These are phyloP conservation scores for Mercurialis annua DNA, from an alignment of 345 rosid genomes.

Conservation along the genomic window DNA sequence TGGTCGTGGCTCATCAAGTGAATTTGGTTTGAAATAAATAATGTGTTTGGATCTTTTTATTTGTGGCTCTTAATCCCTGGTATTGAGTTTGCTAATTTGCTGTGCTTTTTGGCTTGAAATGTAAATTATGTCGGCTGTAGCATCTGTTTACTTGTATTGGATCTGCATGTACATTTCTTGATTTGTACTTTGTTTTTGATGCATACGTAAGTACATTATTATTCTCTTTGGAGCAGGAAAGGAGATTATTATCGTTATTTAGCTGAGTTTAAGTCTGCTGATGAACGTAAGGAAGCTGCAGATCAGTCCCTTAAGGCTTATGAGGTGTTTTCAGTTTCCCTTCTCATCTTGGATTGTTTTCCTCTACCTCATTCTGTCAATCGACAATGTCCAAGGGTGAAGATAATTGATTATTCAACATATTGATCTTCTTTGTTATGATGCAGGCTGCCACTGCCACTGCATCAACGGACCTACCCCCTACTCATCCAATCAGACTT, in stretches of 20 bases:
- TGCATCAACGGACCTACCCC: conserved; percentile 31
- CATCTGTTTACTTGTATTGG: too few relatives aligned
- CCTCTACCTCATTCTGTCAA: background rate
- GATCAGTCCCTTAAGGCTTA: conserved; percentile 57
- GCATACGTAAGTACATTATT: conserved; percentile 3
- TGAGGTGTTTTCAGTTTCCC: conserved; percentile 29
- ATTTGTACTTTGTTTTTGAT: background rate
- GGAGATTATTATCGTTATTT: conserved; percentile 54
- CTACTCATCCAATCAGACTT: conserved; percentile 48
- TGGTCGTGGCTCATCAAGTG: too few relatives aligned
- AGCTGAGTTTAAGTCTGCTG: conserved; percentile 46
- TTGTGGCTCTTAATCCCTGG: too few relatives aligned
- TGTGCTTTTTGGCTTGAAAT: background rate
- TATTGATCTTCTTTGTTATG: background rate
- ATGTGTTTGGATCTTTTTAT: background rate
- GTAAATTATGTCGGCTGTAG: background rate
- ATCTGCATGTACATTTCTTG: background rate
- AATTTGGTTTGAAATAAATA: too few relatives aligned
- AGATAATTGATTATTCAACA: background rate
- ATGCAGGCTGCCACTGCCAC: conserved; percentile 44
- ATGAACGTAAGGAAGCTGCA: conserved; percentile 52
- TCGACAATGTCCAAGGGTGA: background rate
- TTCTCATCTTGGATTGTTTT: background rate
- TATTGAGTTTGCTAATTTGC: too few relatives aligned
- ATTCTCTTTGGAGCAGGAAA: conserved; percentile 35